These are phyloP conservation scores for Hypoxylon sp. DNA, from an alignment of 2,329 filamentous ascomycete species.

Conservation along the genomic window DNA sequence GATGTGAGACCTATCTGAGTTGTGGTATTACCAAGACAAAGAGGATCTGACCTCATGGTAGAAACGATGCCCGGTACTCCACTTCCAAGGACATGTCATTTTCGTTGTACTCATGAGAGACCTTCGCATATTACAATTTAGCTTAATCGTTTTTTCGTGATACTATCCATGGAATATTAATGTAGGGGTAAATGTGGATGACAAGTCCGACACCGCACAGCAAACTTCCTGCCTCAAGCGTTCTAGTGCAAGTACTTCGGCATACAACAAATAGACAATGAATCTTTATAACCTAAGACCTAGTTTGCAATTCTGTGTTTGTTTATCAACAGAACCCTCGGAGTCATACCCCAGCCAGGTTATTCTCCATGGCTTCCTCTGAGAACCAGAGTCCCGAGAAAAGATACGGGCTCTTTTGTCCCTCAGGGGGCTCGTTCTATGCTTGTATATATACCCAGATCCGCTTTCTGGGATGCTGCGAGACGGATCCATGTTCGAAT, in stretches of 20 bases:
- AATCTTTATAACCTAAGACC: neutral
- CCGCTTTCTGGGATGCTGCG: constrained; percentile 60
- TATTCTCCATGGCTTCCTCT: constrained; percentile 13
- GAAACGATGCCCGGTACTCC: neutral
- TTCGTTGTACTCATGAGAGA: neutral
- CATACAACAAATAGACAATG: neutral
- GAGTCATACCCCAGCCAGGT: neutral
- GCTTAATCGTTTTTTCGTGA: neutral
- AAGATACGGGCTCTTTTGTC: constrained; percentile 52
- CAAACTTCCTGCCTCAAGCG: neutral
- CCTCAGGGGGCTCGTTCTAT: constrained; percentile 54
- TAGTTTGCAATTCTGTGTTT: neutral
- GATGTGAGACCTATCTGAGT: constrained; percentile 1
- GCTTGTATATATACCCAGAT: constrained; percentile 50
- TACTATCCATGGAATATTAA: neutral
- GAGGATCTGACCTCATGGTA: neutral
- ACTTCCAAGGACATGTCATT: neutral
- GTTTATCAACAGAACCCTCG: neutral
- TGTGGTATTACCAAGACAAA: constrained; percentile 16
- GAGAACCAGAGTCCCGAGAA: constrained; percentile 8
- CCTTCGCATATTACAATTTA: neutral
- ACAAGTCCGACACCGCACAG: neutral
- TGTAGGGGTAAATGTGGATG: neutral
- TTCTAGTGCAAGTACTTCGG: neutral
- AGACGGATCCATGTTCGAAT: constrained; percentile 54